A percentile compares a stretch with the other conserved stretches of the same genome.
phyloP scores from a whole-genome alignment of 2,329 filamentous ascomycete species.

The Achaetomium macrosporum region DNA sequence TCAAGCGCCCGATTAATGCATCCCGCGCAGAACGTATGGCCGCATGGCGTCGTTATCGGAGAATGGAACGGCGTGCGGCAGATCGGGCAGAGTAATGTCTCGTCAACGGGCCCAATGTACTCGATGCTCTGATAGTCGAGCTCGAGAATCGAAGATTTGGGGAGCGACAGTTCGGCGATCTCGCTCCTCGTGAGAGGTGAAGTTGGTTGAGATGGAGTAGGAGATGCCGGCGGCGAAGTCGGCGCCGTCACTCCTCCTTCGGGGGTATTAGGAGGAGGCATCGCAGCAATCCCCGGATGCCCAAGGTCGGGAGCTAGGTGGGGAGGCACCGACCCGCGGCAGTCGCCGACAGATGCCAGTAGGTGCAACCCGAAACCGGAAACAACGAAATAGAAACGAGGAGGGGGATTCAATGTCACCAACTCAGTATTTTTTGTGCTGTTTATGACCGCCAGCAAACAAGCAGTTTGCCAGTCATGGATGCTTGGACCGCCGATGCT shows the following conservation, averaged over 20 bases:
- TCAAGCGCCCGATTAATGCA: conserved; percentile 46
- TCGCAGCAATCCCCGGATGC: not conserved
- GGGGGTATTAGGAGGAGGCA: conserved; percentile 22
- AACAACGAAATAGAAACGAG: too few species aligned
- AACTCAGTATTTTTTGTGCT: too few species aligned
- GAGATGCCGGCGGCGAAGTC: not conserved
- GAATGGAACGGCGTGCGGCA: conserved; percentile 57
- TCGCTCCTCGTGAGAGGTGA: conserved; percentile 3
- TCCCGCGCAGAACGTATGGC: conserved; percentile 58
- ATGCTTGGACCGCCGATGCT: not conserved
- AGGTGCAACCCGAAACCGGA: too few species aligned
- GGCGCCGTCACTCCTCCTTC: conserved; percentile 11
- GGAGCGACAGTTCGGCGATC: conserved; percentile 6
- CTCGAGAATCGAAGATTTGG: conserved; percentile 4
- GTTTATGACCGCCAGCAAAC: too few species aligned
- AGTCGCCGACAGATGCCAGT: too few species aligned
- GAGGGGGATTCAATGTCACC: too few species aligned
- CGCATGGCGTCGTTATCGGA: conserved; percentile 56
- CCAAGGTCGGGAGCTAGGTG: too few species aligned
- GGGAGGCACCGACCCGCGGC: too few species aligned
- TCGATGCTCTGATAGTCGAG: conserved; percentile 32
- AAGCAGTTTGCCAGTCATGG: too few species aligned
- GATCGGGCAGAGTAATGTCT: conserved; percentile 34
- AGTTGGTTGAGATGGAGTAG: not conserved
- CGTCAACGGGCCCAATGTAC: conserved; percentile 30